These are phyloP conservation scores for Penicillium verhagenii DNA, from an alignment of 495 filamentous ascomycete genomes.

Conservation along the genomic window DNA sequence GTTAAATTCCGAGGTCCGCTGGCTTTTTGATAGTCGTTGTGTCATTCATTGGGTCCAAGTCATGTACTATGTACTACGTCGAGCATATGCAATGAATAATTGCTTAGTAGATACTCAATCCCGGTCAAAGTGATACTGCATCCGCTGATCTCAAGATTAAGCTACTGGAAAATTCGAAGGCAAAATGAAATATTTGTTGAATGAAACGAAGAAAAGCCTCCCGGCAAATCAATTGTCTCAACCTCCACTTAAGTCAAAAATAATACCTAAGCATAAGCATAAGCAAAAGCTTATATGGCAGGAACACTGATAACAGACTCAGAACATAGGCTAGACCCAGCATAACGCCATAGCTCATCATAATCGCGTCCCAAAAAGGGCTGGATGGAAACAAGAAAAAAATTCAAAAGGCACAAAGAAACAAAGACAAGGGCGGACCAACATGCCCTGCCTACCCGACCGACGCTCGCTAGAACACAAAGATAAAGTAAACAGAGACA, in stretches of 20 bases:
- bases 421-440: neutral
- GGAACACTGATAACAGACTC: neutral
- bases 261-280: neutral
- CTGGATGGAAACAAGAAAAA: neutral
- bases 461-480: neutral
- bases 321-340: neutral
- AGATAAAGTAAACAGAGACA: neutral
- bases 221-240: conserved; percentile 1
- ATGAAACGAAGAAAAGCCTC: neutral
- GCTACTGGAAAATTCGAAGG: neutral
- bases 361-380: conserved; percentile 14
- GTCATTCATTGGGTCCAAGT: no score
- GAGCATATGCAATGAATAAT: no score
- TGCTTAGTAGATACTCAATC: no score
- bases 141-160: neutral
- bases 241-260: neutral
- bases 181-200: neutral
- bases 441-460: neutral
- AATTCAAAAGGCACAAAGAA: neutral
- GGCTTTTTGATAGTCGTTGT: no score
- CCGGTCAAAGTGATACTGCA: no score
- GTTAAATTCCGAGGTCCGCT: no score
- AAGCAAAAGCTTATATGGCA: neutral
- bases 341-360: conserved; percentile 19
- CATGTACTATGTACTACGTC: no score